phyloP scores from a whole-genome alignment of 2,329 filamentous ascomycete genomes.

The Diplodia seriata region DNA sequence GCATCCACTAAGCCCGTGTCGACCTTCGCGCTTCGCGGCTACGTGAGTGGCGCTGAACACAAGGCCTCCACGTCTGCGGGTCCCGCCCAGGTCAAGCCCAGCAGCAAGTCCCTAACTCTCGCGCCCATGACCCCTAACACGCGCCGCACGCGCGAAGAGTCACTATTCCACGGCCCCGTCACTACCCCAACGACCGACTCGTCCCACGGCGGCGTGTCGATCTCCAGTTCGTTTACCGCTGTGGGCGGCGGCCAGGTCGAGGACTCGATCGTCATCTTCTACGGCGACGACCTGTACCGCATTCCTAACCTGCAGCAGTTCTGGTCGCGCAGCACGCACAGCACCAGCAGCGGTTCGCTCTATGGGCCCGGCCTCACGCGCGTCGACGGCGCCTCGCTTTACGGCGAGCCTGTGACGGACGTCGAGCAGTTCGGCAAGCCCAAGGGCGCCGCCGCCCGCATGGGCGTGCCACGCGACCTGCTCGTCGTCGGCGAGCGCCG shows the following conservation, averaged over 20 bases:
- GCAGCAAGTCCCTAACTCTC: conserved; percentile 47
- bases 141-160: conserved; percentile 53
- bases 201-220: conserved; percentile 52
- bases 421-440: conserved; percentile 52
- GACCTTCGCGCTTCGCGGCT: conserved; percentile 48
- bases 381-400: conserved; percentile 51
- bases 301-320: conserved; percentile 55
- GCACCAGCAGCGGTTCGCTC: conserved; percentile 47
- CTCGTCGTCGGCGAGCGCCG: conserved; percentile 54
- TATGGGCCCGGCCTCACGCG: conserved; percentile 51
- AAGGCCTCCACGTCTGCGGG: conserved; percentile 32
- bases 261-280: conserved; percentile 57
- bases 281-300: conserved; percentile 52
- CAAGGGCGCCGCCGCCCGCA: conserved; percentile 48
- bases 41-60: conserved; percentile 39
- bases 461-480: conserved; percentile 54
- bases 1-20: conserved; percentile 36
- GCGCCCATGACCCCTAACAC: conserved; percentile 61
- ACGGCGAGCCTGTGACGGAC: conserved; percentile 52
- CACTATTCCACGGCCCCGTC: conserved; percentile 52
- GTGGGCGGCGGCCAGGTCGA: conserved; percentile 46
- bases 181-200: conserved; percentile 40
- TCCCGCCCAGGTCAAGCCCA: conserved; percentile 37
- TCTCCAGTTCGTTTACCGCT: conserved; percentile 43
- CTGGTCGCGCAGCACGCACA: conserved; percentile 49